phyloP scores from a whole-genome alignment of 306 rosid species.

The Ochetophila trinervis region DNA sequence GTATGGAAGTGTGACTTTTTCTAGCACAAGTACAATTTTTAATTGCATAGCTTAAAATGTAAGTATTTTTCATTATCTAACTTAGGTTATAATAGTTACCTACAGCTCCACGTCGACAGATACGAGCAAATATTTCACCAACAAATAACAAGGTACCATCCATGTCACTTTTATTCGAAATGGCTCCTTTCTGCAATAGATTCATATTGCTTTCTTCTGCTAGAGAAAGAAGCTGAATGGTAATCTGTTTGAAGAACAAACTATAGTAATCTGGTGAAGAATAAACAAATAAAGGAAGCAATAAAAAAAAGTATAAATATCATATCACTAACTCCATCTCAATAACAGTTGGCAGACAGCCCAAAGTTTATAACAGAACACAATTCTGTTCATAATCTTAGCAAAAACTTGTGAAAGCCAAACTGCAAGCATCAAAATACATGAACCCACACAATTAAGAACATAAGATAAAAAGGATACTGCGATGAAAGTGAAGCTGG shows the following conservation, averaged over 20 bases:
- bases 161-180: constrained; percentile 22
- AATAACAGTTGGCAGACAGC: constrained; percentile 18
- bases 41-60: constrained; percentile 17
- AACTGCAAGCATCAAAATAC: neutral
- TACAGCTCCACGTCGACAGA: constrained; percentile 89
- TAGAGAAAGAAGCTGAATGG: constrained; percentile 69
- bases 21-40: neutral
- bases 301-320: neutral
- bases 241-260: constrained; percentile 72
- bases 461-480: constrained; percentile 57
- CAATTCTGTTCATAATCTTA: constrained; percentile 7
- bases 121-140: constrained; percentile 82
- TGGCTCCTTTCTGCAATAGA: constrained; percentile 23
- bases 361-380: constrained; percentile 14
- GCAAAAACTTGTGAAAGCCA: constrained; percentile 2
- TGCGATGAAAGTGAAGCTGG: constrained; percentile 62
- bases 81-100: constrained; percentile 48
- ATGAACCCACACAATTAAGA: constrained; percentile 13
- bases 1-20: neutral
- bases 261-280: constrained; percentile 60
- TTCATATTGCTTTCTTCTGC: constrained; percentile 45
- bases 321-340: constrained; percentile 13
- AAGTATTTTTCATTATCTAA: neutral
- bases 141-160: constrained; percentile 58
- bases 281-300: constrained; percentile 21